These are phyloP conservation scores for Lophiostoma macrostomum DNA, from an alignment of 495 filamentous ascomycete genomes.

Conservation along the genomic window DNA sequence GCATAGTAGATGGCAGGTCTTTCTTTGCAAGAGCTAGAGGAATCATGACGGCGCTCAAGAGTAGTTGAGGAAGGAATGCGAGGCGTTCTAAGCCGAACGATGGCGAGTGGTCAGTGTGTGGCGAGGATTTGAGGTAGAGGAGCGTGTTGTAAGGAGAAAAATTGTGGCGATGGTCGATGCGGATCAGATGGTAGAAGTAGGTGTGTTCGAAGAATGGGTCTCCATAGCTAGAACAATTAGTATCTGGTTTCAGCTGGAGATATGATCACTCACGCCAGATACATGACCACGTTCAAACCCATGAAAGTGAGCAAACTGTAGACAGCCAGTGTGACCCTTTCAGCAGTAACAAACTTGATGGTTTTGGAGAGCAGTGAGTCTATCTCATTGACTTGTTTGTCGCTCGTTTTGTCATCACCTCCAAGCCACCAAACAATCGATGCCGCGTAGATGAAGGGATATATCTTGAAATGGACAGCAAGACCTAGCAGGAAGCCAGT, in stretches of 20 bases:
- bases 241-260: neutral
- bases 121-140: constrained; percentile 76
- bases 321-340: constrained; percentile 59
- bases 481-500: constrained; percentile 78
- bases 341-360: constrained; percentile 57
- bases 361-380: constrained; percentile 17
- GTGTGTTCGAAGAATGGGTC: constrained; percentile 79
- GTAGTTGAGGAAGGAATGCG: constrained; percentile 84
- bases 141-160: constrained; percentile 95
- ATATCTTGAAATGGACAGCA: constrained; percentile 96
- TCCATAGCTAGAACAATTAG: constrained; percentile 53
- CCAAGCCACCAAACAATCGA: constrained; percentile 89
- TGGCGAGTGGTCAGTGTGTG: constrained; percentile 28
- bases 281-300: constrained; percentile 74
- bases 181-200: constrained; percentile 86
- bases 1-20: constrained; percentile 77
- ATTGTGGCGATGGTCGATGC: constrained; percentile 96
- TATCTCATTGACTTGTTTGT: neutral
- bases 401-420: constrained; percentile 39
- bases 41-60: constrained; percentile 71
- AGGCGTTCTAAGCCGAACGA: constrained; percentile 64
- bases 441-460: constrained; percentile 89
- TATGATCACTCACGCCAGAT: constrained; percentile 52
- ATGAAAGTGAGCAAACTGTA: constrained; percentile 68
- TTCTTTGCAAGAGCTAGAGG: constrained; percentile 79